Base-by-base conservation (phyloP, 208 protist genomes). In the Sergeia podlipaevii region DNA sequence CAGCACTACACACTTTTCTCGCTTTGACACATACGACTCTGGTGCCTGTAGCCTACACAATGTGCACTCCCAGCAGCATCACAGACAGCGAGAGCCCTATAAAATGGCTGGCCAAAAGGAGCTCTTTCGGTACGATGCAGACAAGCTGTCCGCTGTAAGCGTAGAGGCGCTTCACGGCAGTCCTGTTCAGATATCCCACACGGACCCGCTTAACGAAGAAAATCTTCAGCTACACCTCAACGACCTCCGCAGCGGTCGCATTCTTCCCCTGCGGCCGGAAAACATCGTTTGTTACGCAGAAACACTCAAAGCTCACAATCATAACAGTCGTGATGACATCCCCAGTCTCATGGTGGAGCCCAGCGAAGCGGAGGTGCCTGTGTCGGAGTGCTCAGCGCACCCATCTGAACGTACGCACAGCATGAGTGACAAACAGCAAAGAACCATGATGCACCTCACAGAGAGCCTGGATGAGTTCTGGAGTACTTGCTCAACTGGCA, bases 381-480 rank as follows among this genome's bases (percentile, higher is more conserved):
- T 47, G 29, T 77, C 75, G 10, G 62, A 72, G 29, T 51, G 50
- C 7, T 49, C 54, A 6, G 39, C 49, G 44, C 13, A 46, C 36
- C n/a, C n/a, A n/a, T n/a, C n/a, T n/a, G n/a, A n/a, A n/a, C 54
- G 45, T 42, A 56, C 45, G 43, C 38, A 34, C 10, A 34, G 45
- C 17, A 24, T 33, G 10, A n/a, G n/a, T n/a, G n/a, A n/a, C n/a
- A n/a, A n/a, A n/a, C n/a, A n/a, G n/a, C n/a, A n/a, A n/a, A n/a
- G n/a, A n/a, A 66, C 59, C 21, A 51, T 24, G 27, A 27, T 51
- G 46, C 60, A 63, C 23, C 38, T 55, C 11, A 50, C 42, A 3
- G 68, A 63, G 6, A 20, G 41, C n/a, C 60, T 74, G 50, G 77
- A 85, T 13, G 77, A 85, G 27, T 55, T 75, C 36, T 85, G 77